Conservation (phyloP, 495 filamentous ascomycete species). For the Tuber calosporum region DNA sequence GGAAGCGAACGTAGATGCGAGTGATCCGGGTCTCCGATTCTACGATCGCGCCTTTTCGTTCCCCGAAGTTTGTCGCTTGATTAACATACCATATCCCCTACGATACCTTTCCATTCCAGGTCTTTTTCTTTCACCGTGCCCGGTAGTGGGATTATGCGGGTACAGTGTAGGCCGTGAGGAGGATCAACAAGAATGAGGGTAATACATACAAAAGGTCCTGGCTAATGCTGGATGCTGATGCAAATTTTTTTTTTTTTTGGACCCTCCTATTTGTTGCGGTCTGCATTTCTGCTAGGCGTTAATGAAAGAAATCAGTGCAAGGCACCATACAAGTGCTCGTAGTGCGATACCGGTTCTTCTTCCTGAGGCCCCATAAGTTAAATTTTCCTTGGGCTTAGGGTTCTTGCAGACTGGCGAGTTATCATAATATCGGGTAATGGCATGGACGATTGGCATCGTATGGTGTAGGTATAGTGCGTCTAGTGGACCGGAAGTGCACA, state of each 20-base stretch:
- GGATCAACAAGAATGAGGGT: too few relatives aligned
- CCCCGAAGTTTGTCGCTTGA: background rate
- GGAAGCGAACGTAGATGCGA: background rate
- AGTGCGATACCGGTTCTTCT: background rate
- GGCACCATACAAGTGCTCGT: background rate
- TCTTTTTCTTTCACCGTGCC: too few relatives aligned
- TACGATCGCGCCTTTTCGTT: background rate
- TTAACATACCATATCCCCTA: background rate
- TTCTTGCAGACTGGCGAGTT: background rate
- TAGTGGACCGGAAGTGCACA: background rate
- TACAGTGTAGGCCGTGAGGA: too few relatives aligned
- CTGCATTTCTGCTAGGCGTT: background rate
- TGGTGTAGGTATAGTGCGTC: background rate
- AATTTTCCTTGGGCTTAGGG: background rate
- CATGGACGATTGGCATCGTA: background rate
- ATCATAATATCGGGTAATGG: background rate
- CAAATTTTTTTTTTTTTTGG: background rate
- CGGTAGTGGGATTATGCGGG: too few relatives aligned
- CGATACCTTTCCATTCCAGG: too few relatives aligned
- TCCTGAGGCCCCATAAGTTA: background rate
- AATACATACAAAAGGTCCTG: background rate
- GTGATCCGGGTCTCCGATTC: background rate
- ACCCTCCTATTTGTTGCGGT: background rate
- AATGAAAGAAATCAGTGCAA: background rate
- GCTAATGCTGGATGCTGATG: background rate